phyloP scores from a whole-genome alignment of 2,329 filamentous ascomycete species.

The Diaporthe australafricana region DNA sequence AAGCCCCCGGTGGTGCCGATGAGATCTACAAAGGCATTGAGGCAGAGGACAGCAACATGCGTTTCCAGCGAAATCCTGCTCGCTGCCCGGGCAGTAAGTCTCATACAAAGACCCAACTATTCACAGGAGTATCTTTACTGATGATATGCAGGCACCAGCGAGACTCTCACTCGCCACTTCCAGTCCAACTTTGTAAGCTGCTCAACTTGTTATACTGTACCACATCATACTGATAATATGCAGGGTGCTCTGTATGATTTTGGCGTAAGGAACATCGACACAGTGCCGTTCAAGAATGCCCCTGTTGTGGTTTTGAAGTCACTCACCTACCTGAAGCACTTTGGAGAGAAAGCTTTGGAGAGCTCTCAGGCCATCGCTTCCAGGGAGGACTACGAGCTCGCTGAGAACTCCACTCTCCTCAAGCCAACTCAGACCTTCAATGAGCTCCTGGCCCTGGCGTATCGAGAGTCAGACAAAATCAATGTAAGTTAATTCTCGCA shows the following conservation, averaged over 20 bases:
- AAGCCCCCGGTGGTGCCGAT: constrained; percentile 63
- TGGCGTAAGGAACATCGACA: constrained; percentile 63
- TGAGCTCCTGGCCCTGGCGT: constrained; percentile 71
- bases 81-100: constrained; percentile 49
- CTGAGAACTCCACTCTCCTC: constrained; percentile 39
- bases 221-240: constrained; percentile 43
- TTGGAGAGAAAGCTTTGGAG: constrained; percentile 55
- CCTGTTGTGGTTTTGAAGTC: constrained; percentile 60
- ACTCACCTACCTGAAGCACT: constrained; percentile 67
- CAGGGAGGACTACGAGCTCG: constrained; percentile 11
- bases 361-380: constrained; percentile 39
- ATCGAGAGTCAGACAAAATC: constrained; percentile 70
- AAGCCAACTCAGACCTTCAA: constrained; percentile 63
- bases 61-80: constrained; percentile 56
- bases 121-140: constrained; percentile 38
- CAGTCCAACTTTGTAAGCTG: constrained; percentile 61
- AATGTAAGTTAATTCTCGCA: constrained; percentile 51
- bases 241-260: constrained; percentile 76
- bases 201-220: no score
- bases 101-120: constrained; percentile 23
- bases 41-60: constrained; percentile 54
- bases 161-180: constrained; percentile 64
- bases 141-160: constrained; percentile 48
- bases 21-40: constrained; percentile 65
- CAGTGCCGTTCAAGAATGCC: constrained; percentile 59